Base-by-base conservation (phyloP, 2,329 filamentous ascomycete species). In the Sclerotinia trifoliorum region DNA sequence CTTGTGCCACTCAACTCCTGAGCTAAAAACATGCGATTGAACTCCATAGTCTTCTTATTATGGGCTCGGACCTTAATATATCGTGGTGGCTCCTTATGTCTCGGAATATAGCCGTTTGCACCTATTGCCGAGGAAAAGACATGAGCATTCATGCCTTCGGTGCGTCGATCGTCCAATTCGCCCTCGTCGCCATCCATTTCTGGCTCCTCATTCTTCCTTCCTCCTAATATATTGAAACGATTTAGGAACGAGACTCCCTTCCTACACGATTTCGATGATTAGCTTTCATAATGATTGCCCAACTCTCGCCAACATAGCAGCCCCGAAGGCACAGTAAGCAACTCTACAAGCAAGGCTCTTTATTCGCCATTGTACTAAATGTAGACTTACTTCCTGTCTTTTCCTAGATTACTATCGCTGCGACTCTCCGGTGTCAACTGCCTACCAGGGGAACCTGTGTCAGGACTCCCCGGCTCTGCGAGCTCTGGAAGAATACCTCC, bases 241-340 rank as follows among this genome's bases (percentile, higher is more conserved):
- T 93, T 96, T 39, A 99, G 86, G 77, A 99, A 97, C 19, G 93
- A 97, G 24, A 90, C 87, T 39, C 91, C 90, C 81, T 97, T 97
- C 79, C 91, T 96, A 75, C 32, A 39, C 2, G 35, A 42, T 60
- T n/a, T 24, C 15, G 17, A 5, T 26, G 32, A 49, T 68, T 39
- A 64, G 60, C 64, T 51, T 57, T 63, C 19, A 46, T 46, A 61
- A 56, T 64, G 52, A 63, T 62, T 46, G 26, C 3, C 46, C 15
- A 19, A 51, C 60, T 39, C 5, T 24, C 24, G 46, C 21, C 48
- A 67, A 42, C 19, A 54, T 46, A 54, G 46, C 48, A 54, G 46
- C 56, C 35, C 29, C 13, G 35, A 57, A 39, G 17, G 26, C 44
- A 61, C 68, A 70, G 69, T 73, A 70, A 71, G 71, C 70, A 68